Base-by-base conservation (phyloP, 257 asterid species). In the Penstemon barbatus region DNA sequence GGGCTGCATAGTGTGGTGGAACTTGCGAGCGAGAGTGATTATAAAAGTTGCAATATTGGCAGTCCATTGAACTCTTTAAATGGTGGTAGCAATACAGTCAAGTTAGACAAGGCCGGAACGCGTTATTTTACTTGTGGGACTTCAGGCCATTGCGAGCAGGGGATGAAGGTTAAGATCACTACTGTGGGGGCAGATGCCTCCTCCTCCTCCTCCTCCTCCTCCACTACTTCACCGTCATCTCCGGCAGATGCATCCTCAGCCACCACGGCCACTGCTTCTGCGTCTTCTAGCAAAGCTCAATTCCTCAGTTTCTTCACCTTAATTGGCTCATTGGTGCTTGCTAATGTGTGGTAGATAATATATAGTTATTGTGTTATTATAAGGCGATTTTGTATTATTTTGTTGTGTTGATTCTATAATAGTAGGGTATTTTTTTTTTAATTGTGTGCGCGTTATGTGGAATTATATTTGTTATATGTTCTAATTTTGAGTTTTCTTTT, bases 81-180 rank as follows among this genome's bases (percentile, higher is more conserved):
- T 15, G 78, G 79, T 0, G 97, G 97, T 4, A 85, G 76, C 74
- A 78, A 75, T 75, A 83, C 79, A 8, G 70, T 90, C 8, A 90
- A 86, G 83, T 88, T 90, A 37, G 78, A 57, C 77, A 90, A 88
- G 71, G 7, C 91, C 3, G 96, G 96, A 0, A 83, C 89, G 0
- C 83, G 97, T 45, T 90, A 72, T 72, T 90, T 90, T 46, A 89
- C 97, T 8, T 90, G 97, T 45, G 97, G 94, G 11, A 90, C 97
- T 12, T 63, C 92, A 0, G 96, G 96, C 10, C 97, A 90, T 13
- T 90, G 97, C 57, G 76, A 67, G 8, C 83, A 78, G 19, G 97
- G 97, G 8, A 90, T 90, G 97, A 90, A 88, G 88, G 86, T 90
- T 13, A 88, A 88, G 84, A 82, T 90, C 79, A 79, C 84, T 6